Conservation (phyloP, 306 rosid species). For the Cicer pinnatifidum region DNA sequence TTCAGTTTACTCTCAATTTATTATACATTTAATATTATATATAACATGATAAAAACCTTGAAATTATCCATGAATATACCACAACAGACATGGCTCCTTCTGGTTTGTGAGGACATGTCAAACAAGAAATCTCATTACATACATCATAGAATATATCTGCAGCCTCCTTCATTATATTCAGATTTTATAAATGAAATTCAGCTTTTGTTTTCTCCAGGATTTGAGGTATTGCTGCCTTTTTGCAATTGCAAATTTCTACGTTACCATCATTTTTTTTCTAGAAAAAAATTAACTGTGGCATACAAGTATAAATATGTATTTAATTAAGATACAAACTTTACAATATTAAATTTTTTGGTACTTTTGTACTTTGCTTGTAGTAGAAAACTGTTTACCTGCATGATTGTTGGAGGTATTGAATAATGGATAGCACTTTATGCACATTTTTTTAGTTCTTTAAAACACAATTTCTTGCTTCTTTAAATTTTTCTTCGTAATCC, state of each 20-base stretch:
- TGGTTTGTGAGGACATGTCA: too few species aligned
- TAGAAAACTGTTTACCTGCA: slow-evolving; percentile 56
- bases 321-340: neutral
- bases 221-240: slow-evolving; percentile 69
- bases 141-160: slow-evolving; percentile 56
- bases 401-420: slow-evolving; percentile 52
- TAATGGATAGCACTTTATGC: too few species aligned
- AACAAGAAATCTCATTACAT: too few species aligned
- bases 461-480: too few species aligned
- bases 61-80: neutral
- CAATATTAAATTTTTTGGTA: neutral
- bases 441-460: too few species aligned
- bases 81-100: too few species aligned
- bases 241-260: slow-evolving; percentile 26
- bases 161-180: slow-evolving; percentile 51
- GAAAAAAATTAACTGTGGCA: too few species aligned
- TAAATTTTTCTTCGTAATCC: too few species aligned
- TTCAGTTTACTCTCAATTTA: slow-evolving; percentile 7
- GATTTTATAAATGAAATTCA: slow-evolving; percentile 50
- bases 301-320: too few species aligned
- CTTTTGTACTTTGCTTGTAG: slow-evolving; percentile 2
- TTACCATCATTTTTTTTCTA: too few species aligned
- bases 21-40: neutral
- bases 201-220: slow-evolving; percentile 55
- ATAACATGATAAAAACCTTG: slow-evolving; percentile 10